phyloP scores from a whole-genome alignment of 192 early-diverging fungal species.

The Coemansia sp. region DNA sequence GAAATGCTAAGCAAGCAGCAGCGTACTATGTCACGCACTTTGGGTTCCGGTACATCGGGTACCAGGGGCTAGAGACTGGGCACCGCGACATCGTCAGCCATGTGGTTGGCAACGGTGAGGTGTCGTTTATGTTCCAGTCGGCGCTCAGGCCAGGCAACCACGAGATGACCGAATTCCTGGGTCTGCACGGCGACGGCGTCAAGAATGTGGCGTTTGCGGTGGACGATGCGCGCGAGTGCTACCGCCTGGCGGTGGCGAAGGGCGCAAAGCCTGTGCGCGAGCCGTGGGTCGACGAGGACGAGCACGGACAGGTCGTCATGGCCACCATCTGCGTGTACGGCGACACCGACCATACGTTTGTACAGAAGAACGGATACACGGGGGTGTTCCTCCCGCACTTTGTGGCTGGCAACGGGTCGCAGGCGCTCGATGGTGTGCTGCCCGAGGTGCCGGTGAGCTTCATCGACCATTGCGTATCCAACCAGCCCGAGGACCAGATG shows the following conservation, averaged over 20 bases:
- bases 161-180: conserved; percentile 67
- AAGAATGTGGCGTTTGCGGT: conserved; percentile 95
- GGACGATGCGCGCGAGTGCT: conserved; percentile 78
- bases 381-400: conserved; percentile 89
- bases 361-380: conserved; percentile 78
- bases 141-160: conserved; percentile 80
- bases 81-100: conserved; percentile 82
- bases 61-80: conserved; percentile 95
- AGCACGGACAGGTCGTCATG: conserved; percentile 85
- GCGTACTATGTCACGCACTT: conserved; percentile 90
- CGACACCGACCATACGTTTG: conserved; percentile 95
- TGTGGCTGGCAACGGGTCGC: conserved; percentile 31
- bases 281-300: conserved; percentile 81
- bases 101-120: conserved; percentile 79
- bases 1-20: conserved; percentile 94
- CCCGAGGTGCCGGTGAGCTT: conserved; percentile 67
- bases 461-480: conserved; percentile 95
- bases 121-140: conserved; percentile 89
- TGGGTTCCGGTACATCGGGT: conserved; percentile 91
- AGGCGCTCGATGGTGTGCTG: conserved; percentile 62
- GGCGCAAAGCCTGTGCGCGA: conserved; percentile 80
- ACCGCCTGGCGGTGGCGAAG: conserved; percentile 74
- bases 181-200: conserved; percentile 89
- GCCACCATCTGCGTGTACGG: conserved; percentile 92
- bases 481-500: conserved; percentile 94